Percentiles rank a stretch among this genome's conserved stretches.
Evolutionary conservation across 495 filamentous ascomycete species (phyloP).

Genomic region (Lepraria neglecta): DNA sequence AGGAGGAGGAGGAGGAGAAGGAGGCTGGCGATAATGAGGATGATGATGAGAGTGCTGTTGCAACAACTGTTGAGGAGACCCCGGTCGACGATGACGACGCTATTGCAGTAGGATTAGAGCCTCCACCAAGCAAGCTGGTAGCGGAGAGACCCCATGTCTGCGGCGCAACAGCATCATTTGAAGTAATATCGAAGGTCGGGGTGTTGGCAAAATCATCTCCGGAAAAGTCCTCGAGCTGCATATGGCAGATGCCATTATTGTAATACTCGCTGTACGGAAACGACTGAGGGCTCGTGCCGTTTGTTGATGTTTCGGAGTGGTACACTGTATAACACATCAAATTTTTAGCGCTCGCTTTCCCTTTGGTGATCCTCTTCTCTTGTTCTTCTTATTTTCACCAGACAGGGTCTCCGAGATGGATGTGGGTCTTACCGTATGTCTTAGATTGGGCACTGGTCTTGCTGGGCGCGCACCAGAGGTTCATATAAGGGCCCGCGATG

Average conservation of each 20-base stretch:
- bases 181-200: slow-evolving; percentile 14
- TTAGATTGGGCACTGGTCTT: neutral
- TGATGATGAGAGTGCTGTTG: neutral
- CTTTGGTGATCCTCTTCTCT: neutral
- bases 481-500: slow-evolving; percentile 16
- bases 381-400: neutral
- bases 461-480: slow-evolving; percentile 18
- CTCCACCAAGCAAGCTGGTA: neutral
- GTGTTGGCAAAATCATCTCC: slow-evolving; percentile 7
- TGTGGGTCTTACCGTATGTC: slow-evolving; percentile 14
- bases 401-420: neutral
- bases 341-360: slow-evolving; percentile 1
- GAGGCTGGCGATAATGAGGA: neutral
- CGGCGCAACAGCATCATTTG: slow-evolving; percentile 8
- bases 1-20: neutral
- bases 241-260: slow-evolving; percentile 17
- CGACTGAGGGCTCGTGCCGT: slow-evolving; percentile 16
- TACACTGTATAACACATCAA: slow-evolving; percentile 3
- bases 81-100: neutral
- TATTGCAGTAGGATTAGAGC: neutral
- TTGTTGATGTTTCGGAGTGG: slow-evolving; percentile 10
- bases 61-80: neutral
- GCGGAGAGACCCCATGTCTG: slow-evolving; percentile 12
- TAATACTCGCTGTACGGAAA: slow-evolving; percentile 18
- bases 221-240: slow-evolving; percentile 12